A percentile compares a stretch with the other conserved stretches of the same genome.
These are phyloP conservation scores for Colletotrichum viniferum DNA, from an alignment of 2,329 filamentous ascomycete species.

Conservation along the genomic window DNA sequence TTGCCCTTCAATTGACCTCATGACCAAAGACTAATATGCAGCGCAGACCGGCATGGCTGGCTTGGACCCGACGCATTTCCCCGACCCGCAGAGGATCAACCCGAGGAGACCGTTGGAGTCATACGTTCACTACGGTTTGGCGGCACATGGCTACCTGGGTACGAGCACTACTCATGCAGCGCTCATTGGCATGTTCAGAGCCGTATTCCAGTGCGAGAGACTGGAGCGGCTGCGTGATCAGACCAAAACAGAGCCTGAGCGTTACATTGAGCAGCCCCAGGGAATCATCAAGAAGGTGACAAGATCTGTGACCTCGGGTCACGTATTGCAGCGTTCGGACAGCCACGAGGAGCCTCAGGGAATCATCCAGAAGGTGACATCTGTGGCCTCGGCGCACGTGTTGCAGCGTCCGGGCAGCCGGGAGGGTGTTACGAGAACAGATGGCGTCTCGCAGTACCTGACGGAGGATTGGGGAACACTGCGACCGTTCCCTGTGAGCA, in stretches of 20 bases:
- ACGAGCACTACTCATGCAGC: conserved; percentile 64
- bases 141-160: conserved; percentile 67
- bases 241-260: not conserved
- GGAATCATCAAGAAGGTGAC: conserved; percentile 71
- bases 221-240: conserved; percentile 55
- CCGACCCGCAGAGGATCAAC: conserved; percentile 63
- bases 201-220: conserved; percentile 64
- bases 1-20: not conserved
- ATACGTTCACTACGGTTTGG: conserved; percentile 70
- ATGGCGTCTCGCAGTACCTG: conserved; percentile 65
- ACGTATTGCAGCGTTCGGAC: not conserved
- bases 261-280: conserved; percentile 47
- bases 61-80: conserved; percentile 63
- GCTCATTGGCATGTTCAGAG: conserved; percentile 71
- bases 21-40: not conserved
- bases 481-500: conserved; percentile 53
- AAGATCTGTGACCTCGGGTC: not conserved
- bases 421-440: conserved; percentile 34
- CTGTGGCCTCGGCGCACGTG: not conserved
- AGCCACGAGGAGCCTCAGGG: conserved; percentile 56
- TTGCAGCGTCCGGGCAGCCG: not conserved
- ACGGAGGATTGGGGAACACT: conserved; percentile 65
- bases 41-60: conserved; percentile 47
- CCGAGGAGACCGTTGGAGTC: conserved; percentile 65
- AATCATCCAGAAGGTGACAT: conserved; percentile 66